Conservation (phyloP, 1,284 basidiomycete genomes). For the Mycosarcoma maydis region DNA sequence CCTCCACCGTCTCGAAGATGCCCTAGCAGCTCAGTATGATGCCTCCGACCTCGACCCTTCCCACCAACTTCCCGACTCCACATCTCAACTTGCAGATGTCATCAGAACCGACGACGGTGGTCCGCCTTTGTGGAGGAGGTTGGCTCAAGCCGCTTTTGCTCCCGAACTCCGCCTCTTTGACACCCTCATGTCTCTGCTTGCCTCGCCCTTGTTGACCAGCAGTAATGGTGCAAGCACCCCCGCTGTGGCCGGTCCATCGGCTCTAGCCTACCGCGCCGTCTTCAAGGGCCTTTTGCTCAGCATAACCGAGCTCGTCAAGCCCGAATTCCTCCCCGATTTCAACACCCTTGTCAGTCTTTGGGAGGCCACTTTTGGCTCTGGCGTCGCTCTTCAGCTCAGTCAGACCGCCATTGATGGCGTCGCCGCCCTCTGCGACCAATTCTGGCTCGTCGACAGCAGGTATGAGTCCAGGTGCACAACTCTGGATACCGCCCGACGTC, state of each 20-base stretch:
- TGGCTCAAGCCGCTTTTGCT: constrained; percentile 66
- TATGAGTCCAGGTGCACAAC: constrained; percentile 73
- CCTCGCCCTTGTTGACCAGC: constrained; percentile 61
- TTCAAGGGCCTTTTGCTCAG: constrained; percentile 77
- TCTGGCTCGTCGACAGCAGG: constrained; percentile 78
- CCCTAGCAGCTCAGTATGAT: constrained; percentile 37
- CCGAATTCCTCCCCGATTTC: constrained; percentile 73
- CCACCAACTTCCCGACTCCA: constrained; percentile 25
- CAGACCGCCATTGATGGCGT: constrained; percentile 72
- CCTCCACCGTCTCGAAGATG: constrained; percentile 68
- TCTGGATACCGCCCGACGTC: constrained; percentile 79
- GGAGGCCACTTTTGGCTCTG: constrained; percentile 78
- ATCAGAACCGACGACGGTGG: constrained; percentile 50
- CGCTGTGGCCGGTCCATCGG: constrained; percentile 79
- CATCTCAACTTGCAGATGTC: constrained; percentile 31
- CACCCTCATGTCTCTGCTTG: constrained; percentile 56
- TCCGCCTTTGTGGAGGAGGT: constrained; percentile 65
- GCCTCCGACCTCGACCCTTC: constrained; percentile 45
- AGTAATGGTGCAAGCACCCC: constrained; percentile 43
- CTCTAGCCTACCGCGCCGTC: constrained; percentile 81
- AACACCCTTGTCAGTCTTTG: constrained; percentile 79
- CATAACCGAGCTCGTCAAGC: constrained; percentile 77
- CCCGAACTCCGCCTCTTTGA: constrained; percentile 62
- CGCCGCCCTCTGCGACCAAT: constrained; percentile 78
- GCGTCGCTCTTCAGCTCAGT: constrained; percentile 37